Percentiles rank a stretch among this genome's conserved stretches.
These are phyloP conservation scores for Gossypium schwendimanii DNA, from an alignment of 441 rosid genomes.

Conservation along the genomic window DNA sequence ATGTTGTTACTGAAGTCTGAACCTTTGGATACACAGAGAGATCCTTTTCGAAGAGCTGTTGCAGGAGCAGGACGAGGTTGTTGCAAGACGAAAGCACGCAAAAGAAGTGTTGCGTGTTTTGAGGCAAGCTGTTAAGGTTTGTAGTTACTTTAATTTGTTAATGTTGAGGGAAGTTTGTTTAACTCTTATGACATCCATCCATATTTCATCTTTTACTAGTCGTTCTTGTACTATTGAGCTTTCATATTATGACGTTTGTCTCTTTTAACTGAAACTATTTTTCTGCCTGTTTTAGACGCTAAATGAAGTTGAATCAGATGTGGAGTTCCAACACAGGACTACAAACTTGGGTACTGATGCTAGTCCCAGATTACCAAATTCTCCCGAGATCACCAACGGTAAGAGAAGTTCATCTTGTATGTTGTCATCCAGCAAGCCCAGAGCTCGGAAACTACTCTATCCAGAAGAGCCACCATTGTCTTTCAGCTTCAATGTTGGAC, in stretches of 20 bases:
- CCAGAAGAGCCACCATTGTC: constrained; percentile 1
- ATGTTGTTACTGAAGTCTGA: background rate
- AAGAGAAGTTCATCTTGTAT: background rate
- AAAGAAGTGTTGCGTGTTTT: constrained; percentile 24
- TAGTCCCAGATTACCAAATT: background rate
- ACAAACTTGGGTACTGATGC: constrained; percentile 7
- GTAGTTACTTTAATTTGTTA: constrained; percentile 11
- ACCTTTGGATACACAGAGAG: constrained; percentile 24
- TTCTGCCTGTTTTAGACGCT: constrained; percentile 18
- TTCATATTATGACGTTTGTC: background rate
- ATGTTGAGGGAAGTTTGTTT: background rate
- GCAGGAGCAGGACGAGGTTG: constrained; percentile 29
- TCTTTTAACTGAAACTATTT: background rate
- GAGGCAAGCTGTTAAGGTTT: constrained; percentile 37
- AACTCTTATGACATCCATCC: background rate
- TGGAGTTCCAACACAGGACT: constrained; percentile 8
- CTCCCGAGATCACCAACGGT: background rate
- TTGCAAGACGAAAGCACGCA: constrained; percentile 19
- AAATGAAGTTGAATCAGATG: constrained; percentile 23
- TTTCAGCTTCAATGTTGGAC: background rate
- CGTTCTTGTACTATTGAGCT: background rate
- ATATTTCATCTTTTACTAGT: background rate
- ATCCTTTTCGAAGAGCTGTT: constrained; percentile 31
- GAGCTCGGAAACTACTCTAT: constrained; percentile 6
- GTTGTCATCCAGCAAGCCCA: background rate